Evolutionary conservation across 2,329 filamentous ascomycete genomes (phyloP).

Genomic region (Aspergillus felis): DNA sequence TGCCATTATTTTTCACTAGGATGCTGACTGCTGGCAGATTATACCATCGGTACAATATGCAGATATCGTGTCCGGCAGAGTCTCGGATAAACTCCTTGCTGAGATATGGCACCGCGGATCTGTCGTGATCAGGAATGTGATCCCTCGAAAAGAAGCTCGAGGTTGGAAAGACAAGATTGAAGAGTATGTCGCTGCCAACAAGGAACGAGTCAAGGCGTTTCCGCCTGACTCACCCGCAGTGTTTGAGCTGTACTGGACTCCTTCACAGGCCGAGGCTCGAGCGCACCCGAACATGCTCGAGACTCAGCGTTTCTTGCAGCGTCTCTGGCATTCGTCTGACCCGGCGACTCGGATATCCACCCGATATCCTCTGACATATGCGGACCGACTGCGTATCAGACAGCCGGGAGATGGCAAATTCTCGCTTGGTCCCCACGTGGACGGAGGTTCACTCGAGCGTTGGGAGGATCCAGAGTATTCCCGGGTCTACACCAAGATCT

Average conservation of each 20-base stretch:
- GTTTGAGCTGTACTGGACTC: constrained; percentile 73
- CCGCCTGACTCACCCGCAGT: constrained; percentile 65
- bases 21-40: constrained; percentile 24
- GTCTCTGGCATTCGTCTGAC: constrained; percentile 59
- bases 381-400: constrained; percentile 68
- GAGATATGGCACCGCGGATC: constrained; percentile 59
- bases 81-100: constrained; percentile 33
- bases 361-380: constrained; percentile 62
- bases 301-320: constrained; percentile 60
- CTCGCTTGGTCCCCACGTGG: constrained; percentile 68
- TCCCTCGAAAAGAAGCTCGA: constrained; percentile 60
- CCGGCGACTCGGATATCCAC: constrained; percentile 46
- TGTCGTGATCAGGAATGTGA: constrained; percentile 62
- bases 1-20: neutral
- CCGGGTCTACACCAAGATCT: constrained; percentile 68
- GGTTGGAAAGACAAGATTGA: constrained; percentile 62
- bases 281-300: constrained; percentile 60
- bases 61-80: constrained; percentile 36
- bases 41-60: constrained; percentile 42
- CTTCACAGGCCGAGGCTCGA: constrained; percentile 64
- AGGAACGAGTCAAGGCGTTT: constrained; percentile 53
- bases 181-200: constrained; percentile 63
- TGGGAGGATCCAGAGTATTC: constrained; percentile 71
- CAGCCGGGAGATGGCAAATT: constrained; percentile 68
- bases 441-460: constrained; percentile 70